phyloP scores from a whole-genome alignment of 2,329 filamentous ascomycete species.

The Colletotrichum cuscutae region DNA sequence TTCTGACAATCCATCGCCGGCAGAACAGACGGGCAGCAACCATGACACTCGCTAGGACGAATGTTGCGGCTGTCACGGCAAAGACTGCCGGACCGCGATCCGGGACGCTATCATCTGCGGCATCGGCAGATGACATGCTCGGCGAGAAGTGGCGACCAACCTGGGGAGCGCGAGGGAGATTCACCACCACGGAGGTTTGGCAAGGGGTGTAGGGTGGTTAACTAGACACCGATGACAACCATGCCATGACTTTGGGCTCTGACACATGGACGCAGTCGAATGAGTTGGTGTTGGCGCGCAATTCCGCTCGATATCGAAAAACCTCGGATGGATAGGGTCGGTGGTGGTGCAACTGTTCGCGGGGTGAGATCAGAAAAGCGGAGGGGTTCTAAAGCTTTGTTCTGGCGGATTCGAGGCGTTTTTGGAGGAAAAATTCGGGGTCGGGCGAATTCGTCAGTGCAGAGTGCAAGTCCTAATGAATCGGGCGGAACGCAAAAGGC shows the following conservation, averaged over 20 bases:
- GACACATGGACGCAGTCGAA: slow-evolving; percentile 32
- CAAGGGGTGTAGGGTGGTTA: slow-evolving; percentile 26
- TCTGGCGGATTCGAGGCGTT: background rate
- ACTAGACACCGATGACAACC: slow-evolving; percentile 29
- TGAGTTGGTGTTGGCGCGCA: slow-evolving; percentile 7
- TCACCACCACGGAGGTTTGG: slow-evolving; percentile 34
- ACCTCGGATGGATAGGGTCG: background rate
- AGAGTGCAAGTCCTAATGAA: background rate
- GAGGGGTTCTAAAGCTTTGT: background rate
- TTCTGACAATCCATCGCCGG: slow-evolving; percentile 77
- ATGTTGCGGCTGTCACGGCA: slow-evolving; percentile 75
- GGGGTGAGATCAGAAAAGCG: background rate
- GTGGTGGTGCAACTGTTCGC: background rate
- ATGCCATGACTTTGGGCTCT: slow-evolving; percentile 32
- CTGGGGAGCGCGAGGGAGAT: background rate
- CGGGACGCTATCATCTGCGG: slow-evolving; percentile 42
- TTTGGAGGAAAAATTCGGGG: slow-evolving; percentile 1
- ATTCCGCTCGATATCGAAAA: slow-evolving; percentile 12
- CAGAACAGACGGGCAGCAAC: slow-evolving; percentile 80
- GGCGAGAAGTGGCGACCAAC: slow-evolving; percentile 18
- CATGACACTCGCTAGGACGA: slow-evolving; percentile 78
- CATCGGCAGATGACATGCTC: slow-evolving; percentile 33
- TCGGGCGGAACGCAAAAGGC: background rate
- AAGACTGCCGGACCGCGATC: slow-evolving; percentile 72
- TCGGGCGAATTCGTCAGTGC: background rate